Evolutionary conservation across 768 basidiomycete species (phyloP).

Genomic region (Inosperma sp.): DNA sequence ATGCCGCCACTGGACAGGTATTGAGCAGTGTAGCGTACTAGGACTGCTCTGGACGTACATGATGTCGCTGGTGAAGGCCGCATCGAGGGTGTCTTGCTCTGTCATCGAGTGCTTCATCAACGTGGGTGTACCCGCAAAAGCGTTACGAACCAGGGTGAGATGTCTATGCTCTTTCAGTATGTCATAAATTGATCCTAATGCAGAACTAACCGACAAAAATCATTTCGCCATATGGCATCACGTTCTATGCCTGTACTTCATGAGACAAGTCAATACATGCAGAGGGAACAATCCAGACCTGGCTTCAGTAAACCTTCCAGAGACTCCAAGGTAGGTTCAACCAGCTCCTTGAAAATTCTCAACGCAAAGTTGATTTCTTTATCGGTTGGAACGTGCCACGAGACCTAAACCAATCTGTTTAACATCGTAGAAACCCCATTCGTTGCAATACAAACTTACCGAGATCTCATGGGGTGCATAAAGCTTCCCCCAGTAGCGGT

Average conservation of each 20-base stretch:
- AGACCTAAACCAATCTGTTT: conserved; percentile 39
- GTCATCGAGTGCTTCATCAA: conserved; percentile 51
- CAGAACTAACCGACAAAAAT: conserved; percentile 67
- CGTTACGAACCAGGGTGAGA: conserved; percentile 67
- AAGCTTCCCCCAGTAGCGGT: conserved; percentile 75
- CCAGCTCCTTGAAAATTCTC: conserved; percentile 59
- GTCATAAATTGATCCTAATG: neutral
- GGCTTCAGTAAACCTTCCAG: conserved; percentile 55
- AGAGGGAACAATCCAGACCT: conserved; percentile 29
- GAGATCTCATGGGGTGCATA: conserved; percentile 67
- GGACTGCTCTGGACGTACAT: conserved; percentile 41
- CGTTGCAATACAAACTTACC: conserved; percentile 34
- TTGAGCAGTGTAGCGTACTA: neutral
- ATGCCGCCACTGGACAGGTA: conserved; percentile 53
- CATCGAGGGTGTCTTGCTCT: conserved; percentile 41
- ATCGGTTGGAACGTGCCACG: conserved; percentile 71
- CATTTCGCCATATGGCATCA: conserved; percentile 72
- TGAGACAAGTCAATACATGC: conserved; percentile 5
- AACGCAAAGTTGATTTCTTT: conserved; percentile 75
- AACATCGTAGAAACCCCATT: neutral
- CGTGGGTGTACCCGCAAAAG: conserved; percentile 70
- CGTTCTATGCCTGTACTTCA: conserved; percentile 38
- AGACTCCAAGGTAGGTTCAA: conserved; percentile 55
- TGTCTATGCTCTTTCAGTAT: conserved; percentile 38
- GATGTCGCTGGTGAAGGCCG: conserved; percentile 56